Conservation (phyloP, 192 early-diverging fungal species). For the Jimgerdemannia flammicorona region DNA sequence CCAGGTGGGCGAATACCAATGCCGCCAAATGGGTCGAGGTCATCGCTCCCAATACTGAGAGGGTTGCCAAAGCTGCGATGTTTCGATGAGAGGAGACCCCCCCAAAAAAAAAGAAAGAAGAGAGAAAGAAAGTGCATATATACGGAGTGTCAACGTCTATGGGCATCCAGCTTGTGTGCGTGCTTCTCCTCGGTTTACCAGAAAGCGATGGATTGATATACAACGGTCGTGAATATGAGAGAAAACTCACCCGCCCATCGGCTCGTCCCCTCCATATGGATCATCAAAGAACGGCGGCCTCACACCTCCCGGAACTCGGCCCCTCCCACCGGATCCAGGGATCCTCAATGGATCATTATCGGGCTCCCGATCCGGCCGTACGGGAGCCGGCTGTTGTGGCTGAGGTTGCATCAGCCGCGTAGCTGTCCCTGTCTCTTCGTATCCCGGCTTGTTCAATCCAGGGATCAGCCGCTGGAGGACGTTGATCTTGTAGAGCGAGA, state of each 20-base stretch:
- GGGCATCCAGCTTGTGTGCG: not conserved
- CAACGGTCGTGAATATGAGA: not conserved
- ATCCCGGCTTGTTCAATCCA: slow-evolving; percentile 66
- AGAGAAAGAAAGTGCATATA: not conserved
- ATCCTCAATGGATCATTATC: slow-evolving; percentile 4
- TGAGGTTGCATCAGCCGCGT: not conserved
- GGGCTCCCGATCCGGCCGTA: not conserved
- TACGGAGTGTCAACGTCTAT: not conserved
- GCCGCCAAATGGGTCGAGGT: slow-evolving; percentile 65
- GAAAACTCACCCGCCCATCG: slow-evolving; percentile 15
- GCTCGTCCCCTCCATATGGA: slow-evolving; percentile 41
- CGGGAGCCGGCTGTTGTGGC: not conserved
- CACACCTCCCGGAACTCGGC: not conserved
- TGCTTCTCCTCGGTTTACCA: no score
- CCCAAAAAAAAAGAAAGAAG: not conserved
- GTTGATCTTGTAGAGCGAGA: slow-evolving; percentile 56
- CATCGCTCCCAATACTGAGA: slow-evolving; percentile 62
- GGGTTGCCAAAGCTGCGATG: slow-evolving; percentile 35
- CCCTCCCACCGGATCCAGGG: not conserved
- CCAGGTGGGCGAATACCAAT: slow-evolving; percentile 38
- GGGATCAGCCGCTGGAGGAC: slow-evolving; percentile 67
- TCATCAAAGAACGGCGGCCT: slow-evolving; percentile 45
- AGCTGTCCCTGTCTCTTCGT: slow-evolving; percentile 29
- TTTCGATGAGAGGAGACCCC: no score
- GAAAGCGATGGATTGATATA: not conserved